phyloP scores from a whole-genome alignment of 257 asterid genomes.

The Scutellaria minor region DNA sequence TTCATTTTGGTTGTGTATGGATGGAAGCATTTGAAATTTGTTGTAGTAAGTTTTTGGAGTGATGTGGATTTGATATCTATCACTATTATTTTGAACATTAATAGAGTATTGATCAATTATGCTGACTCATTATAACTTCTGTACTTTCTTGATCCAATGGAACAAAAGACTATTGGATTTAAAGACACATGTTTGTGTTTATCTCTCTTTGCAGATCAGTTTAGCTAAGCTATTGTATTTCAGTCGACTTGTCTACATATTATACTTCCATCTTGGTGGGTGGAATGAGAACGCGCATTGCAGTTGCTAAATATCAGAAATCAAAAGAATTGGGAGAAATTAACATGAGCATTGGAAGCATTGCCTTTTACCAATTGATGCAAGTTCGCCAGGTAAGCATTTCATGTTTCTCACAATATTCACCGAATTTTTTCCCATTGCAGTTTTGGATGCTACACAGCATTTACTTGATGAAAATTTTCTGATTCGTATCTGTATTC shows the following conservation, averaged over 20 bases:
- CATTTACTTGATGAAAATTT: background rate
- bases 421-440: too few relatives aligned
- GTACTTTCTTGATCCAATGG: background rate
- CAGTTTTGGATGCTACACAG: background rate
- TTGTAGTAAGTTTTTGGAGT: too few relatives aligned
- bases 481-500: background rate
- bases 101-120: background rate
- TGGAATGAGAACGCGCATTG: conserved; percentile 76
- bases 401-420: background rate
- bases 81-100: too few relatives aligned
- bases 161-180: background rate
- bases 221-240: conserved; percentile 22
- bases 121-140: background rate
- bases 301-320: conserved; percentile 45
- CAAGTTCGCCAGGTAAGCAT: conserved; percentile 79
- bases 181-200: background rate
- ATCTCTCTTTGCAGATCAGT: conserved; percentile 33
- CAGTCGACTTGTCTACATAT: conserved; percentile 6
- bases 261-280: conserved; percentile 39
- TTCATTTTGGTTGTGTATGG: background rate
- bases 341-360: conserved; percentile 76
- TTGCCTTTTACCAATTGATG: conserved; percentile 83
- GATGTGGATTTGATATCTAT: too few relatives aligned
- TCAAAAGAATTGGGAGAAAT: conserved; percentile 44
- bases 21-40: too few relatives aligned